phyloP scores from a whole-genome alignment of 345 rosid genomes.

The sweet orange (Citrus sinensis) region DVS_A1.0 CM039164.1:23610001-23610500 shows the following conservation, averaged over 20 bases:
- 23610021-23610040: not conserved
- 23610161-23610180: too few species aligned
- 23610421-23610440: conserved; percentile 10
- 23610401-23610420: conserved; percentile 51
- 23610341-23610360: conserved; percentile 17
- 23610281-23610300: conserved; percentile 6
- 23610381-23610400: conserved; percentile 67
- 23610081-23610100: not conserved
- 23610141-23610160: too few species aligned
- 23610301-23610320: not conserved
- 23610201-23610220: not conserved
- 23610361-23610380: conserved; percentile 72
- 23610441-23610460: conserved; percentile 5
- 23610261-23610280: conserved; percentile 10
- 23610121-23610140: conserved; percentile 14
- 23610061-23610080: not conserved
- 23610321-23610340: too few species aligned
- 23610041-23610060: conserved; percentile 24
- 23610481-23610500: not conserved
- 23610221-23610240: conserved; percentile 30
- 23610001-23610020: conserved; percentile 6
- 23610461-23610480: conserved; percentile 3
- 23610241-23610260: conserved; percentile 25
- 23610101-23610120: conserved; percentile 14
- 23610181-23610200: too few species aligned